These are phyloP conservation scores for Diplodia corticola DNA, from an alignment of 2,329 filamentous ascomycete species.

Conservation along the genomic window DNA sequence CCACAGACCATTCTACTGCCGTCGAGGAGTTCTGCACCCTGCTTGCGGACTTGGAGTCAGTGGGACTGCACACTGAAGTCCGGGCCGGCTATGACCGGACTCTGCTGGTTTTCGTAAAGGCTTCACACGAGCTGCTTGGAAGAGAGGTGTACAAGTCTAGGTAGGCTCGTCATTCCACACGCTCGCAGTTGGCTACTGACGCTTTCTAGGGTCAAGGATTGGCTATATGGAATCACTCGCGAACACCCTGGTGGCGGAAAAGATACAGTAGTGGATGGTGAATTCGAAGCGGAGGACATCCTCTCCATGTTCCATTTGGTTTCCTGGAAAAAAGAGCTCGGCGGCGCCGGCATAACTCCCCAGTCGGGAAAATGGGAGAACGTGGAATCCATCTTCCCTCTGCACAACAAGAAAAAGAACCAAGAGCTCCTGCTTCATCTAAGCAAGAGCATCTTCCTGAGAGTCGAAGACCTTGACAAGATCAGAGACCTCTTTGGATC, in stretches of 20 bases:
- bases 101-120: conserved; percentile 35
- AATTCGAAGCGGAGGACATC: conserved; percentile 76
- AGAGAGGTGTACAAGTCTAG: conserved; percentile 36
- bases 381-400: conserved; percentile 72
- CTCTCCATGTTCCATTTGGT: conserved; percentile 77
- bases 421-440: conserved; percentile 72
- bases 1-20: conserved; percentile 28
- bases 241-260: conserved; percentile 55
- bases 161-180: conserved; percentile 22
- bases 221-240: conserved; percentile 73
- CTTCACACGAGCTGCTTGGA: conserved; percentile 33
- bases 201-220: conserved; percentile 69
- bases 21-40: conserved; percentile 30
- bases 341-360: conserved; percentile 76
- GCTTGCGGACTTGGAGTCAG: conserved; percentile 31
- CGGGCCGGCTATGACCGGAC: conserved; percentile 34
- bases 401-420: conserved; percentile 77
- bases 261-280: conserved; percentile 53
- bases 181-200: neutral
- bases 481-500: conserved; percentile 79
- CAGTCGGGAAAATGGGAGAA: conserved; percentile 69
- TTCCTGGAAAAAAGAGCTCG: conserved; percentile 69
- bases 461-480: conserved; percentile 65
- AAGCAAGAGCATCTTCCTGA: conserved; percentile 69
- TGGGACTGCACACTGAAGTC: conserved; percentile 36